phyloP scores from a whole-genome alignment of 345 rosid species.

The Hevea brasiliensis region DNA sequence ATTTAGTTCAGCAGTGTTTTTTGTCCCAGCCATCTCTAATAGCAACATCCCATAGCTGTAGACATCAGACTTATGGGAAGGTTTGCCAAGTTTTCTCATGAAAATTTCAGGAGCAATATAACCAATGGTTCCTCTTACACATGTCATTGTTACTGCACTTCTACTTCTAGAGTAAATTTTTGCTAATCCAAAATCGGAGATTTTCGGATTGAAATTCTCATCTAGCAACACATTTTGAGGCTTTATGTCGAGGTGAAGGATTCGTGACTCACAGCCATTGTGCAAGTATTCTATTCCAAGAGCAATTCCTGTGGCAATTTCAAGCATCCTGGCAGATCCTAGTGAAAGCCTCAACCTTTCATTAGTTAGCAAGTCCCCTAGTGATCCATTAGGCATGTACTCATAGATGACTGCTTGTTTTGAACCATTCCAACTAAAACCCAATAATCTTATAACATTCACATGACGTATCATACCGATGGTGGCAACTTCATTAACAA shows the following conservation, averaged over 20 bases:
- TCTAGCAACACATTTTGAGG: conserved; percentile 5
- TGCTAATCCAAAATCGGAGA: conserved; percentile 7
- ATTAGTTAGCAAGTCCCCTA: neutral
- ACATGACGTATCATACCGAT: neutral
- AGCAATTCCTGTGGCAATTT: conserved; percentile 1
- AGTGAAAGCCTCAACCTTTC: neutral
- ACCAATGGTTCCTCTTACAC: neutral
- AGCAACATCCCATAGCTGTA: conserved; percentile 8
- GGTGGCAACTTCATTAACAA: neutral
- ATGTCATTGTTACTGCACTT: neutral
- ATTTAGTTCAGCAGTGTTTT: neutral
- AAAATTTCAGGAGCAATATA: conserved; percentile 11
- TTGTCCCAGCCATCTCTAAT: conserved; percentile 3
- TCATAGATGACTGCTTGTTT: neutral
- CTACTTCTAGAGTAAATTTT: neutral
- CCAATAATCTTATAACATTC: neutral
- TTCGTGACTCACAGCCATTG: neutral
- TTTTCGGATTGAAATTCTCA: neutral
- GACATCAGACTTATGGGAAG: conserved; percentile 15
- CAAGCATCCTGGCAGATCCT: neutral
- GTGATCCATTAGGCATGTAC: neutral
- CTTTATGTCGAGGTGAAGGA: conserved; percentile 4
- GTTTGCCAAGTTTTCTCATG: conserved; percentile 15
- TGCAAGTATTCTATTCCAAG: conserved; percentile 3
- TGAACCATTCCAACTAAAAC: neutral